Evolutionary conservation across 2,329 filamentous ascomycete species (phyloP), one percentile per base, ranked within the genome.

Genomic region (Fusarium sp.): DNA sequence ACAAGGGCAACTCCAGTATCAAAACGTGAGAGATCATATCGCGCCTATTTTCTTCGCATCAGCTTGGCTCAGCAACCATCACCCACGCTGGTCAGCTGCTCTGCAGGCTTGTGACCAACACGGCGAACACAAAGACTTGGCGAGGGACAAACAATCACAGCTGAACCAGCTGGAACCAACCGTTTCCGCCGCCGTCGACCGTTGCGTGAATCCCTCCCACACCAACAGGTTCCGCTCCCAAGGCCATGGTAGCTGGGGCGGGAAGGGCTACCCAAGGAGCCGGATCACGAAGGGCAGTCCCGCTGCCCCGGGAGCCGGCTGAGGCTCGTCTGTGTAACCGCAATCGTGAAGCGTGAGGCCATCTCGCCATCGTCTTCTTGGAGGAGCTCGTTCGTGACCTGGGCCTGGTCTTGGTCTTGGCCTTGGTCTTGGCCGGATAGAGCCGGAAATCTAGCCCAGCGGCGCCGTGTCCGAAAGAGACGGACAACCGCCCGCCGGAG

Each of bases 91-190:
- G 18, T 31, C 47, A 31, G 47, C 27, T 29, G 35, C 38, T n/a
- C 35, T 36, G 11, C 40, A 20, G 27, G 33, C 45, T 67, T 71
- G 20, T 35, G n/a, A 52, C 47, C 40, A 59, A 40, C 40, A 45
- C 45, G 63, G 70, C 54, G 45, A 71, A 71, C 63, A n/a, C 71
- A 71, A 61, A 68, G 60, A 71, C 42, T 74, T 74, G 50, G 59
- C 20, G 62, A 38, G 36, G 14, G 38, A 74, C 38, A 60, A 71
- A 74, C 61, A 56, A 45, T 62, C 59, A 45, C 54, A 36, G 54
- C 20, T 9, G 52, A 42, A 65, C 20, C 5, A 36, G 45, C 54
- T 33, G 60, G 47, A 74, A 56, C 47, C 38, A 27, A 58, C 60
- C 71, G 47, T 45, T 27, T 22, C 33, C 60, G 45, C 45, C 60